Conservation (phyloP, 805 yeast genomes). For the Ascoidea asiatica region DNA sequence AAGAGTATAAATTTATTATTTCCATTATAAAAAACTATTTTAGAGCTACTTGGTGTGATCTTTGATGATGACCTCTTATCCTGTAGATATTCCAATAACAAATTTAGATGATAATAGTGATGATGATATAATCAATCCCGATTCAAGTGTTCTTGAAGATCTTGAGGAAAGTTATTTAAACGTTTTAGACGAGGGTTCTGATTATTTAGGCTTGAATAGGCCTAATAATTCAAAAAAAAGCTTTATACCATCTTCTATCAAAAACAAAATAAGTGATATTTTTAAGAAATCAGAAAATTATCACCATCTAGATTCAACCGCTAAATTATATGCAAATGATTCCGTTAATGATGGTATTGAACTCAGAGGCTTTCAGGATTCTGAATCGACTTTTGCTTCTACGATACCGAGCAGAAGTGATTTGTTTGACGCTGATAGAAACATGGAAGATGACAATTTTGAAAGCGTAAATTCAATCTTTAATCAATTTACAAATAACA, state of each 20-base stretch:
- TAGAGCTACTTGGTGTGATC: too few species aligned
- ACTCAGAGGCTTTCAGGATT: conserved; percentile 2
- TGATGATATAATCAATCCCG: conserved; percentile 16
- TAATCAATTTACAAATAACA: conserved; percentile 8
- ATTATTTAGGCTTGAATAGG: not conserved
- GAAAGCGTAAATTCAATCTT: conserved; percentile 12
- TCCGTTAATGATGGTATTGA: not conserved
- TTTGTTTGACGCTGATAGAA: conserved; percentile 11
- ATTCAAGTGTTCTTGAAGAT: conserved; percentile 13
- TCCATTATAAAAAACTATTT: too few species aligned
- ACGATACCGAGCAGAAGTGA: conserved; percentile 6
- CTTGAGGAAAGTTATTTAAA: conserved; percentile 6
- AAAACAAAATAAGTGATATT: not conserved
- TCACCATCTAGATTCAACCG: not conserved
- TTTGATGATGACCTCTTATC: conserved; percentile 14
- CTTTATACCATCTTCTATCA: conserved; percentile 1
- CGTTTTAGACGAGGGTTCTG: conserved; percentile 7
- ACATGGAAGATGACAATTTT: conserved; percentile 4
- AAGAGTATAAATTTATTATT: too few species aligned
- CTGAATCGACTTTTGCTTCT: conserved; percentile 16
- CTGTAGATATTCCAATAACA: conserved; percentile 41
- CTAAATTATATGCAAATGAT: too few species aligned
- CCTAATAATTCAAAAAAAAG: conserved; percentile 3
- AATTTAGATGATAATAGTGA: conserved; percentile 31
- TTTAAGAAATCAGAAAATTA: not conserved